These are phyloP conservation scores for Debaryomyces robertsiae DNA, from an alignment of 1,139 yeast species.

Conservation along the genomic window DNA sequence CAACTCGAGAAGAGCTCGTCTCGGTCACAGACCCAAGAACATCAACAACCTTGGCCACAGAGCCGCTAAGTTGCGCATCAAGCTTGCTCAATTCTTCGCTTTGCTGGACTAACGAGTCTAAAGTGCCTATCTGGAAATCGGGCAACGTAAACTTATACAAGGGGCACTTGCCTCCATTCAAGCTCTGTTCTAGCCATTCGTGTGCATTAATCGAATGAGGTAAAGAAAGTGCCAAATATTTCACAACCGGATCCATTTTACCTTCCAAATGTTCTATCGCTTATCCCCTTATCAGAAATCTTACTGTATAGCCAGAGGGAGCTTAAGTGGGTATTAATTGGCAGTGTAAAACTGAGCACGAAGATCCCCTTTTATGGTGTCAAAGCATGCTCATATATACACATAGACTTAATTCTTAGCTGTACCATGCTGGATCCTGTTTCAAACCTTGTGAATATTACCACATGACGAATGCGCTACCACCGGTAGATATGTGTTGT, in stretches of 20 bases:
- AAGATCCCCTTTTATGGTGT: not conserved
- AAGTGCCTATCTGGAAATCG: slow-evolving; percentile 90
- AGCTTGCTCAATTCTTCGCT: slow-evolving; percentile 84
- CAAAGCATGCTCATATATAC: not conserved
- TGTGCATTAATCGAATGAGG: slow-evolving; percentile 51
- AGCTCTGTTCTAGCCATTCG: slow-evolving; percentile 46
- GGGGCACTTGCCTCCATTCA: slow-evolving; percentile 46
- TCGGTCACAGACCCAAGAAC: slow-evolving; percentile 58
- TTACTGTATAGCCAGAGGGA: not conserved
- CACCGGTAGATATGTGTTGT: too few relatives aligned
- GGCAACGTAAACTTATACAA: slow-evolving; percentile 64
- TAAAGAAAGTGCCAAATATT: slow-evolving; percentile 53
- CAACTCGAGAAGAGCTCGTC: slow-evolving; percentile 29
- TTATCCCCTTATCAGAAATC: not conserved
- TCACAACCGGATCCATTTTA: slow-evolving; percentile 33
- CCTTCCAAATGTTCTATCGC: slow-evolving; percentile 1
- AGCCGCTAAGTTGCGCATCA: slow-evolving; percentile 70
- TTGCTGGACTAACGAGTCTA: slow-evolving; percentile 87
- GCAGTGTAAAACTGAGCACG: not conserved
- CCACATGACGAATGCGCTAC: too few relatives aligned
- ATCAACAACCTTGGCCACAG: slow-evolving; percentile 77
- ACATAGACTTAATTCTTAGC: too few relatives aligned
- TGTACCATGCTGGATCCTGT: too few relatives aligned
- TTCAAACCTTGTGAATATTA: too few relatives aligned
- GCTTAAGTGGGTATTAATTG: slow-evolving; percentile 1